Evolutionary conservation across 2,329 filamentous ascomycete species (phyloP), one percentile per base, ranked within the genome.

Genomic region (Fusarium sp.): DNA sequence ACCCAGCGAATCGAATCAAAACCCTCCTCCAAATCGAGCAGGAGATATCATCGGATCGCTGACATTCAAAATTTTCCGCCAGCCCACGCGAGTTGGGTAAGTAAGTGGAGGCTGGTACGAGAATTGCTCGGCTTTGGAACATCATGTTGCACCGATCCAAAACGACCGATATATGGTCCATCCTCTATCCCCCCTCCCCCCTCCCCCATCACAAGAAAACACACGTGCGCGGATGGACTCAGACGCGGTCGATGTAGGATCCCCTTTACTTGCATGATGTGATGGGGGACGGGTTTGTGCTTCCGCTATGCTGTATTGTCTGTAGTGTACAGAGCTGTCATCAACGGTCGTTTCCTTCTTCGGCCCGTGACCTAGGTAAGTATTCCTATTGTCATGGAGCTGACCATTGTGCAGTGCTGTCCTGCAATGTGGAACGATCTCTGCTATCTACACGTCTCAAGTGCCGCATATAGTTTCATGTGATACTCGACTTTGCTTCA

Each of bases 81-180:
- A 36, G 52, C 58, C 58, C 58, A 55, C 58, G 34, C 59, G 62
- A 70, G 40, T 58, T 68, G 58, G 50, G 45, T 46, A 50, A 28
- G 26, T 38, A 43, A 56, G 53, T 56, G 67, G 53, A 62, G 38
- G 53, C 63, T 23, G 56, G 73, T 62, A 71, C 68, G 70, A 73
- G 63, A 73, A 72, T 67, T 65, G 62, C 43, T 71, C 68, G 68
- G 68, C 66, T 70, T 67, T 28, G 26, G 38, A 11, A 40, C 59
- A 34, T 55, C 44, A 56, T 56, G 58, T 56, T 62, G 56, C 56
- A 68, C 42, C 38, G 57, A 59, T 54, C 56, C 48, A 55, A 58
- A 55, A 57, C 55, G 60, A 57, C 45, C 43, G 56, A 54, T 46
- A 39, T 44, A 24, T 40, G 39, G 32, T 34, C 45, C 44, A 42